phyloP scores from a whole-genome alignment of 73 alveolate species.

The Stentor roeselii region DNA sequence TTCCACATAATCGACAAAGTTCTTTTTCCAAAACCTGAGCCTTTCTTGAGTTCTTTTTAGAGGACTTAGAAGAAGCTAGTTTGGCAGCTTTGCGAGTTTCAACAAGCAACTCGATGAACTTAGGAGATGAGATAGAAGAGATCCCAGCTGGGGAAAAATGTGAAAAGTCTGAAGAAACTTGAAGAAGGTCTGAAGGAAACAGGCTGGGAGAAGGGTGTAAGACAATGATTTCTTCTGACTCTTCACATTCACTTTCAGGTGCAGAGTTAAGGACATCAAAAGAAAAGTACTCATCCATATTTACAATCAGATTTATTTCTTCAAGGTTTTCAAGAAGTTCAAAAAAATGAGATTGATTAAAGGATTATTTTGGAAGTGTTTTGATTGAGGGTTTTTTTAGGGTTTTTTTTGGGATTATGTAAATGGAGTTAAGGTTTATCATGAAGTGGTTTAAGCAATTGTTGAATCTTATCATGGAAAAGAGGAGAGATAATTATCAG shows the following conservation, averaged over 20 bases:
- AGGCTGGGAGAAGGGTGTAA: neutral
- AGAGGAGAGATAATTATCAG: too few relatives aligned
- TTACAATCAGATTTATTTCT: too few relatives aligned
- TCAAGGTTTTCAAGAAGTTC: too few relatives aligned
- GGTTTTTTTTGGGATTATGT: too few relatives aligned
- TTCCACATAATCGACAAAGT: neutral
- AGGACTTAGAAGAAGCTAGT: neutral
- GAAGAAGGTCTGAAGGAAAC: too few relatives aligned
- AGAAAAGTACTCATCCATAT: neutral
- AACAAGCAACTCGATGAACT: neutral
- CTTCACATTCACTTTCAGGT: neutral
- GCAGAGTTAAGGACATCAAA: neutral
- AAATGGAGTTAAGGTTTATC: too few relatives aligned
- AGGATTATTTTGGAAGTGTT: too few relatives aligned
- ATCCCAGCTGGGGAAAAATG: neutral
- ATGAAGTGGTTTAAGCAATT: too few relatives aligned
- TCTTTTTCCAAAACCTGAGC: neutral
- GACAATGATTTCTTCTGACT: neutral
- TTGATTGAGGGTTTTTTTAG: too few relatives aligned
- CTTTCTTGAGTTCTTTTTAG: neutral
- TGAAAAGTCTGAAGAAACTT: neutral
- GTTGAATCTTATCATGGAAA: too few relatives aligned
- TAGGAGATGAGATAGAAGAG: neutral
- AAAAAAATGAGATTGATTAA: too few relatives aligned
- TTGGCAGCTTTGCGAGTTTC: neutral